These are phyloP conservation scores for Russula sp. DNA, from an alignment of 768 basidiomycete species.

Conservation along the genomic window DNA sequence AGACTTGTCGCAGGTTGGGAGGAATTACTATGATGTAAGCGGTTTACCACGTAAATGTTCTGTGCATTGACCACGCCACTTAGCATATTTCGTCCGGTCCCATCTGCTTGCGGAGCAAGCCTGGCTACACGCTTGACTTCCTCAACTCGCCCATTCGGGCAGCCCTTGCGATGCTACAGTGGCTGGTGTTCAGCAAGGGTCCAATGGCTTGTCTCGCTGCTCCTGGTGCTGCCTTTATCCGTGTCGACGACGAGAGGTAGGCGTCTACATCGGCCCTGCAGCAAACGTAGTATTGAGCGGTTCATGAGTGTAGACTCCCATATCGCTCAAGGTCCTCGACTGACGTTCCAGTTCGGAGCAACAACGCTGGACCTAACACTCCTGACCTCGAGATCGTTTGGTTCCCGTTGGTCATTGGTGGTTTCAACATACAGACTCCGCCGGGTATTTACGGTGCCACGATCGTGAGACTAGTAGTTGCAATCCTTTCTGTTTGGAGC, in stretches of 20 bases:
- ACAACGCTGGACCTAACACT: constrained; percentile 14
- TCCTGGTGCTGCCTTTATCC: constrained; percentile 20
- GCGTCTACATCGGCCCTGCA: background rate
- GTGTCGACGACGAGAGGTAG: constrained; percentile 18
- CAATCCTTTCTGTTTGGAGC: background rate
- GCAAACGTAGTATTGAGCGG: background rate
- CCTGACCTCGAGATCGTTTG: constrained; percentile 20
- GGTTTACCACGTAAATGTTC: background rate
- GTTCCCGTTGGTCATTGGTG: constrained; percentile 14
- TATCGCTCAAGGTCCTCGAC: constrained; percentile 10
- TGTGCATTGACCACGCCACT: background rate
- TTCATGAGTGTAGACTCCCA: constrained; percentile 6
- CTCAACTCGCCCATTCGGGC: constrained; percentile 15
- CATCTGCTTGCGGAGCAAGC: constrained; percentile 12
- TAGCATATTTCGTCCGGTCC: constrained; percentile 20
- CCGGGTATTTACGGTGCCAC: constrained; percentile 14
- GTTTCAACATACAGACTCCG: constrained; percentile 1
- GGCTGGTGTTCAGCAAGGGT: constrained; percentile 11
- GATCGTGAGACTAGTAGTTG: background rate
- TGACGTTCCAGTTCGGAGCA: constrained; percentile 3
- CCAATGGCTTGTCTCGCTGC: constrained; percentile 13
- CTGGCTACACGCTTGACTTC: constrained; percentile 21
- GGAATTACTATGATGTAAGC: constrained; percentile 20
- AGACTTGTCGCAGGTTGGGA: constrained; percentile 20
- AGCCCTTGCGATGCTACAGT: constrained; percentile 8